phyloP scores from a whole-genome alignment of 306 rosid genomes.

The Lablab purpureus region DNA sequence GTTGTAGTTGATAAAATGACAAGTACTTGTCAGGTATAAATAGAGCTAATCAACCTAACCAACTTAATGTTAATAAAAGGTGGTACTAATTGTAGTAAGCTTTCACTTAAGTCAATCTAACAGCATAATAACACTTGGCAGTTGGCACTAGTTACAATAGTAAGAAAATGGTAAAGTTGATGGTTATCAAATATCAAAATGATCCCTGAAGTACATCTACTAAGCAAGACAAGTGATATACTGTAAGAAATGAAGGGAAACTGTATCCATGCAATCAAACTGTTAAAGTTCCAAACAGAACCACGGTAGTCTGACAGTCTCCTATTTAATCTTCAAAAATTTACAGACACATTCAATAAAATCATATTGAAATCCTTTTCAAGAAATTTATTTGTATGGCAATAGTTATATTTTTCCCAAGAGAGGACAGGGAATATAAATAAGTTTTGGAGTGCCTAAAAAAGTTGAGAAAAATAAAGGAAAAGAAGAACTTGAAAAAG shows the following conservation, averaged over 20 bases:
- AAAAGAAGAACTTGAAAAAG: no score
- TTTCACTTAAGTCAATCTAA: not conserved
- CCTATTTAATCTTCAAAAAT: not conserved
- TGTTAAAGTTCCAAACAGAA: constrained; percentile 25
- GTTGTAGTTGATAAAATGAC: not conserved
- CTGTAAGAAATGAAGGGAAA: constrained; percentile 5
- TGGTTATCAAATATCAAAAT: not conserved
- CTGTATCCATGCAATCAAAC: not conserved
- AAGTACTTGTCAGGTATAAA: not conserved
- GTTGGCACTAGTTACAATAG: not conserved
- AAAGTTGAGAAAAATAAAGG: no score
- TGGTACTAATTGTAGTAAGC: not conserved
- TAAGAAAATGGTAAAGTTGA: constrained; percentile 9
- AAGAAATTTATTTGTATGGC: not conserved
- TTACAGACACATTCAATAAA: constrained; percentile 13
- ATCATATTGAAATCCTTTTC: not conserved
- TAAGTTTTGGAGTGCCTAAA: not conserved
- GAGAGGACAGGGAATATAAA: not conserved
- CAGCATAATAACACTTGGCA: not conserved
- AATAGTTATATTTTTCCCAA: not conserved
- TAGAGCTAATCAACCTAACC: not conserved
- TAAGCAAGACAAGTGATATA: not conserved
- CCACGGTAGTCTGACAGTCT: not conserved
- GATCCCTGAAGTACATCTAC: not conserved
- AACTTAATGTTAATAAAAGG: constrained; percentile 3